Base-by-base conservation (phyloP, 1,139 yeast species). In the Diutina rugosa region DNA sequence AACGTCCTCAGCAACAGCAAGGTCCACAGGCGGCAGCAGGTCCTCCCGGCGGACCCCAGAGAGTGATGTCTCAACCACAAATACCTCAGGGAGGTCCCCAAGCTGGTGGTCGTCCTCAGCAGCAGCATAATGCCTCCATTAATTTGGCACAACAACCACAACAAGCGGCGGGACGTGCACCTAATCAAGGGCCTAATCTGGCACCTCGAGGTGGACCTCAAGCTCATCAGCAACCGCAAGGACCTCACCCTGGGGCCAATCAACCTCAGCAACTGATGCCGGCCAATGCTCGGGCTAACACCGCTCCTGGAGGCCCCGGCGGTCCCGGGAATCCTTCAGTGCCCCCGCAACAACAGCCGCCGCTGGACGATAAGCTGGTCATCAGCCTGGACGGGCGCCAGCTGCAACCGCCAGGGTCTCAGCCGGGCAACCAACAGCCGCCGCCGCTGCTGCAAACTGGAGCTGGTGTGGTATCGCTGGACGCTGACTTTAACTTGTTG, bases 11-110 rank as follows among this genome's bases (percentile, higher is more conserved):
- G 6, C 53, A 28, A 28, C 32, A 28, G 14, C 51, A 46, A 46
- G 12, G 9, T 8, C 61, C 56, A 52, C 59, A 56, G 35, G 45
- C 53, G 26, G 44, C 53, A 32, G 21, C 55, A 28, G 8, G 57
- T 56, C 10, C 59, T 53, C 55, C 46, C 8, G 9, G 30, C 7
- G 18, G 38, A n/a, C 49, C 38, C 41, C 44, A 45, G 28, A 44
- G 49, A 29, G 55, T 46, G 8, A 46, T 46, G 49, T 16, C 48
- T 7, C 49, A 48, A 29, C 21, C 51, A 6, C 51, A 29, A 29
- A 29, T 12, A 48, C 18, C 35, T 14, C 51, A 48, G n/a, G 21
- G 51, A 29, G 21, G 51, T 5, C 49, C 29, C 14, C 49, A 46
- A 28, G 30, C n/a, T 4, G n/a, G 28, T 16, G 21, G 28, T 12